phyloP scores from a whole-genome alignment of 176 grass and related monocot species.

The Oryza glaberrima region DNA sequence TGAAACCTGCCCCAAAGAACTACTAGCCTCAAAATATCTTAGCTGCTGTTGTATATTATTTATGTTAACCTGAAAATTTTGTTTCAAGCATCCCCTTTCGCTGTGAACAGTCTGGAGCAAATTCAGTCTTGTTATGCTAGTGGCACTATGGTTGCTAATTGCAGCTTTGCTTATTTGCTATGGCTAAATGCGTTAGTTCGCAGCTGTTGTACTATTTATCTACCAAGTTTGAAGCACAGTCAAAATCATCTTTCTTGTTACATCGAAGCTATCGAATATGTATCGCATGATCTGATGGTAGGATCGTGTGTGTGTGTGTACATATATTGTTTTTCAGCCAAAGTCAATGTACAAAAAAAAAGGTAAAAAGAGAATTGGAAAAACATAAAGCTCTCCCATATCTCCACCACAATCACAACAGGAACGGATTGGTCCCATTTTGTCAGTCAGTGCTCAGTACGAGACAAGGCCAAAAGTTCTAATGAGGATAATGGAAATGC shows the following conservation, averaged over 20 bases:
- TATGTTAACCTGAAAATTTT: conserved; percentile 46
- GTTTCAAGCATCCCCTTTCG: conserved; percentile 17
- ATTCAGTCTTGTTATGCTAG: neutral
- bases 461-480: conserved; percentile 10
- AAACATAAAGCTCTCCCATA: neutral
- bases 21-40: conserved; percentile 37
- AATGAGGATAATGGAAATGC: conserved; percentile 50
- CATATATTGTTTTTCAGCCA: neutral
- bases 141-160: neutral
- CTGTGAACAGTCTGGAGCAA: neutral
- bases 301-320: neutral
- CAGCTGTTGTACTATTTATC: neutral
- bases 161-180: neutral
- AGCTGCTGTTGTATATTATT: conserved; percentile 39
- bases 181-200: conserved; percentile 5
- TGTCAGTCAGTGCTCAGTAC: conserved; percentile 8
- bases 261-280: neutral
- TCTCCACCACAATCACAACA: neutral
- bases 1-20: conserved; percentile 67
- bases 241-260: neutral
- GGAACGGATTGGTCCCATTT: conserved; percentile 5
- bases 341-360: neutral
- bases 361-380: too few relatives aligned
- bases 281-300: neutral
- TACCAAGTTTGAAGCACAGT: neutral